phyloP scores from a whole-genome alignment of 2,329 filamentous ascomycete species.

The Trichoderma simmonsii region DNA sequence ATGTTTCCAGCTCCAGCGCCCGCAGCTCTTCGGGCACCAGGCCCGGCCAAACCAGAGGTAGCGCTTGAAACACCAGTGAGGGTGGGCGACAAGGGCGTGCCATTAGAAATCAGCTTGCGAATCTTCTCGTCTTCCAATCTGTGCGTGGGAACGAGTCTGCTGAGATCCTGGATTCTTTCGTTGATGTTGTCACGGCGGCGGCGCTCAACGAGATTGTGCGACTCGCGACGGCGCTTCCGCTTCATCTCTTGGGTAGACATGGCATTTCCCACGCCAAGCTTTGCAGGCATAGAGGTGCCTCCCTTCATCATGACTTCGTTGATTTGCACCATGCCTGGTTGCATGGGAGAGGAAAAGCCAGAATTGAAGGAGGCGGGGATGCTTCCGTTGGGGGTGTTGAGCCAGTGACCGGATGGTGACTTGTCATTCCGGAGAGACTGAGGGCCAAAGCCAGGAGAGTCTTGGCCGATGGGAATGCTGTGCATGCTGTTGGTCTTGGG shows the following conservation, averaged over 20 bases:
- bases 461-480: slow-evolving; percentile 65
- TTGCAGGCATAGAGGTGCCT: slow-evolving; percentile 83
- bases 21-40: slow-evolving; percentile 75
- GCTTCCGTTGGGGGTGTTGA: slow-evolving; percentile 75
- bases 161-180: slow-evolving; percentile 94
- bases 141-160: slow-evolving; percentile 86
- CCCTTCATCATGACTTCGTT: slow-evolving; percentile 86
- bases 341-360: slow-evolving; percentile 79
- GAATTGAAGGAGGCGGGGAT: slow-evolving; percentile 85
- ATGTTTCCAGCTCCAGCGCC: slow-evolving; percentile 73
- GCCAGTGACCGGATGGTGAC: slow-evolving; percentile 84
- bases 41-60: slow-evolving; percentile 83
- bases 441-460: slow-evolving; percentile 68
- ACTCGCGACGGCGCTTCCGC: slow-evolving; percentile 84
- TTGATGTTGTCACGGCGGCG: slow-evolving; percentile 97
- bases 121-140: slow-evolving; percentile 96
- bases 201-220: slow-evolving; percentile 94
- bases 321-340: slow-evolving; percentile 69
- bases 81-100: slow-evolving; percentile 81
- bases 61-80: slow-evolving; percentile 69
- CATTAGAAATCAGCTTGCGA: slow-evolving; percentile 89
- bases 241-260: slow-evolving; percentile 90
- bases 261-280: slow-evolving; percentile 60
- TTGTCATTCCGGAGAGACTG: slow-evolving; percentile 82
- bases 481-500: slow-evolving; percentile 79